These are phyloP conservation scores for Penicillium nordicum DNA, from an alignment of 2,329 filamentous ascomycete genomes.

Conservation along the genomic window DNA sequence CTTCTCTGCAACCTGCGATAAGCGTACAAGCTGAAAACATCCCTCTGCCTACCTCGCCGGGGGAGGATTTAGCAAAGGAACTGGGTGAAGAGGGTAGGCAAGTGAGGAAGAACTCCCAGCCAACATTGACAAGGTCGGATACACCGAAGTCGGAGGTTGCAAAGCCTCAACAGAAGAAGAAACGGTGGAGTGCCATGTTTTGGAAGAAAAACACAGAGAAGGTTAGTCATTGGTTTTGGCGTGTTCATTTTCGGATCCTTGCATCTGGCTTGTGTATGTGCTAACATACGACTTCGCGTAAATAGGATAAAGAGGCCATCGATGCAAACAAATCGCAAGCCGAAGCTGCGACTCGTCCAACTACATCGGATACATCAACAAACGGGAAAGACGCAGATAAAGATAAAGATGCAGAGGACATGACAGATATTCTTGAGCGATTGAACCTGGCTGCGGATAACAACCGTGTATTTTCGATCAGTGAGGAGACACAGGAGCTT, in stretches of 20 bases:
- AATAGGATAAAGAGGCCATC: constrained; percentile 8
- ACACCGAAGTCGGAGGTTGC: constrained; percentile 17
- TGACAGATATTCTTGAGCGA: constrained; percentile 74
- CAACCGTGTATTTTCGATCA: constrained; percentile 79
- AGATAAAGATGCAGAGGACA: constrained; percentile 68
- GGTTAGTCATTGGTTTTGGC: constrained; percentile 10
- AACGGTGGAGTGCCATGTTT: constrained; percentile 40
- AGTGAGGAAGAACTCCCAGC: constrained; percentile 27
- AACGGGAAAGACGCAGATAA: constrained; percentile 43
- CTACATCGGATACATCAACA: constrained; percentile 25
- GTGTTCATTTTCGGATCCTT: background rate
- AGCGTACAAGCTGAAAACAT: constrained; percentile 49
- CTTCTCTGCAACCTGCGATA: constrained; percentile 18
- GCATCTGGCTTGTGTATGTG: background rate
- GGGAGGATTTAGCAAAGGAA: constrained; percentile 38
- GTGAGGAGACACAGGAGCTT: constrained; percentile 77
- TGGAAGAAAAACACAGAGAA: constrained; percentile 38
- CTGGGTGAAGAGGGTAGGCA: constrained; percentile 33
- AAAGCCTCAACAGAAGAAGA: constrained; percentile 30
- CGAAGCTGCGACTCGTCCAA: constrained; percentile 2
- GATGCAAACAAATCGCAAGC: constrained; percentile 1
- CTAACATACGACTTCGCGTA: background rate
- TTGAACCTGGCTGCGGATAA: constrained; percentile 80
- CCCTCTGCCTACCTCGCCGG: constrained; percentile 50
- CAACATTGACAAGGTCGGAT: constrained; percentile 15